A percentile compares a stretch with the other conserved stretches of the same genome.
These are phyloP conservation scores for Guadua angustifolia DNA, from an alignment of 176 grass and related monocot genomes.

Conservation along the genomic window DNA sequence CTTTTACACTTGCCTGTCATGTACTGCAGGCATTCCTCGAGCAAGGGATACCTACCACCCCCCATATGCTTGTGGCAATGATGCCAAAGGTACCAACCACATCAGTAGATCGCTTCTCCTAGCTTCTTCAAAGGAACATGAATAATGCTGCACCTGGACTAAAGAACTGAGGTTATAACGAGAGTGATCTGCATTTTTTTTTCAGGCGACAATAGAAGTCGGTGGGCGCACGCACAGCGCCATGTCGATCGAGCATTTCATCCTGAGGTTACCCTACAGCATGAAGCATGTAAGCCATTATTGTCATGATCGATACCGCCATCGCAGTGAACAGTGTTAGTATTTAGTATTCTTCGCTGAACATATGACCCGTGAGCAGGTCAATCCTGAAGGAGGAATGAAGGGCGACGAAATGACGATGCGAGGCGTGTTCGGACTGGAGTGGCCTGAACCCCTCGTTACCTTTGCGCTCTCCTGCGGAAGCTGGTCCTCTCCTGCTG, in stretches of 20 bases:
- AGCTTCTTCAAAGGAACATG: neutral
- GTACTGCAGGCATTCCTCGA: conserved; percentile 85
- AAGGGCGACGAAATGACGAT: conserved; percentile 42
- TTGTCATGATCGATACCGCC: conserved; percentile 15
- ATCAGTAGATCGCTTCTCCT: neutral
- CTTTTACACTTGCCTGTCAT: conserved; percentile 5
- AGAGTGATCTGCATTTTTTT: neutral
- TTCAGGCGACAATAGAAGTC: conserved; percentile 79
- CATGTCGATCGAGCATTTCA: conserved; percentile 98
- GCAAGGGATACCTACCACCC: conserved; percentile 84
- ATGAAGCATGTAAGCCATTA: conserved; percentile 64
- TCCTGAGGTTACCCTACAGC: conserved; percentile 77
- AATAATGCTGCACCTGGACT: neutral
- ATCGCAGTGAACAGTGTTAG: neutral
- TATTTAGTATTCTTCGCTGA: conserved; percentile 2
- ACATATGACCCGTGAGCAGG: conserved; percentile 45
- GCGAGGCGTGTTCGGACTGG: conserved; percentile 66
- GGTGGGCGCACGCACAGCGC: conserved; percentile 80
- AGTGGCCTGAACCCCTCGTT: conserved; percentile 94
- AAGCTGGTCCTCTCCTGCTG: conserved; percentile 94
- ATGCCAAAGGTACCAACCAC: conserved; percentile 75
- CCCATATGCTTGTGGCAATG: conserved; percentile 79
- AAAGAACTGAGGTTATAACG: conserved; percentile 21
- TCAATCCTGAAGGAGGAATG: conserved; percentile 42
- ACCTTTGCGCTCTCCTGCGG: conserved; percentile 95